phyloP scores from a whole-genome alignment of 2,329 filamentous ascomycete genomes.

The Cadophora gregata region DNA sequence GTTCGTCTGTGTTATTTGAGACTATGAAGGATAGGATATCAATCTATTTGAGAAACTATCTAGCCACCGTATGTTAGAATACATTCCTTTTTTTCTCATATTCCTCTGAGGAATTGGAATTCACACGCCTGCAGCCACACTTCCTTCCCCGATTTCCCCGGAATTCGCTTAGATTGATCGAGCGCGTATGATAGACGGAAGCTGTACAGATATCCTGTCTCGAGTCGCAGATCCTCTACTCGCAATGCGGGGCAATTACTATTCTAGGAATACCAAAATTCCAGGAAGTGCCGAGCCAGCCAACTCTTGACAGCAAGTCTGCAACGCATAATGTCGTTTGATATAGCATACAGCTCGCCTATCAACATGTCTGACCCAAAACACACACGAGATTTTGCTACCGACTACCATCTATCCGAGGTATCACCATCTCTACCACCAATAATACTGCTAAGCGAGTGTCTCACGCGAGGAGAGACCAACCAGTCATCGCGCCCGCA shows the following conservation, averaged over 20 bases:
- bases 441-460: no score
- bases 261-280: no score
- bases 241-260: background rate
- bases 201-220: no score
- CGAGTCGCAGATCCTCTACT: background rate
- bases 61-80: background rate
- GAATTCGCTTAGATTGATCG: background rate
- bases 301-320: constrained; percentile 1
- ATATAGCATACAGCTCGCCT: background rate
- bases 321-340: background rate
- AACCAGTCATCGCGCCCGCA: background rate
- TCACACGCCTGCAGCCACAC: background rate
- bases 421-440: no score
- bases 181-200: no score
- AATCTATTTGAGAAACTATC: background rate
- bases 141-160: background rate
- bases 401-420: background rate
- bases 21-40: background rate
- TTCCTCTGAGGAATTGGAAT: background rate
- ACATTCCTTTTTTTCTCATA: background rate
- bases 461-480: background rate
- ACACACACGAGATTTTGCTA: background rate
- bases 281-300: background rate
- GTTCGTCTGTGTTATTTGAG: background rate
- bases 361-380: background rate